phyloP scores from a whole-genome alignment of 2,329 filamentous ascomycete species.

The Alternaria panax region DNA sequence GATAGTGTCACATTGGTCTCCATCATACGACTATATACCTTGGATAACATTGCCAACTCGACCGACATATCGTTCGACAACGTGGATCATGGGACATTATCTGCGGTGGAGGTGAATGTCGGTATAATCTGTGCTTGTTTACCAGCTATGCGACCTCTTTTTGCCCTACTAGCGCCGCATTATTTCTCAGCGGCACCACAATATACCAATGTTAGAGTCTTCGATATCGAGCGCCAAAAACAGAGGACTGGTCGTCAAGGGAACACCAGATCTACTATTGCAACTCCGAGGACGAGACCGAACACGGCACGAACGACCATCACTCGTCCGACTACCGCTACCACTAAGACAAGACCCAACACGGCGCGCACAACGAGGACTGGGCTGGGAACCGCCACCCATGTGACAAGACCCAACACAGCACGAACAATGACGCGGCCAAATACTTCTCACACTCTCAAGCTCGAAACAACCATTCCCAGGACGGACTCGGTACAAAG shows the following conservation, averaged over 20 bases:
- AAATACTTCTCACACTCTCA: not conserved
- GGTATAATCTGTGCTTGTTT: conserved; percentile 47
- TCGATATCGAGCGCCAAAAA: conserved; percentile 35
- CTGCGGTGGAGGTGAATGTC: conserved; percentile 43
- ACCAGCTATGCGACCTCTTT: conserved; percentile 45
- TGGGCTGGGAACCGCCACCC: not conserved
- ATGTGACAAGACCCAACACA: not conserved
- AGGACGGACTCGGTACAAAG: conserved; percentile 1
- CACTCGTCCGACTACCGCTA: not conserved
- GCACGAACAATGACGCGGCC: not conserved
- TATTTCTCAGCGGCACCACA: conserved; percentile 36
- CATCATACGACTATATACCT: conserved; percentile 42
- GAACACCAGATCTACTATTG: conserved; percentile 16
- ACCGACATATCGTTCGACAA: conserved; percentile 45
- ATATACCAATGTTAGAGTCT: conserved; percentile 18
- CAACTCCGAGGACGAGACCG: conserved; percentile 7
- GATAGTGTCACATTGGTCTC: conserved; percentile 44
- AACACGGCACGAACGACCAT: conserved; percentile 9
- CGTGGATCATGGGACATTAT: conserved; percentile 40
- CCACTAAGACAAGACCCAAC: not conserved
- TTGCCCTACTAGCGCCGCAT: conserved; percentile 50
- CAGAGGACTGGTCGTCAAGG: conserved; percentile 16
- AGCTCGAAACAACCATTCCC: not conserved
- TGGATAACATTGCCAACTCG: conserved; percentile 39
- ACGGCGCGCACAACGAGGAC: not conserved